A percentile compares a stretch with the other conserved stretches of the same genome.
Conservation (phyloP, 805 yeast genomes). For the Candida saitoana region DNA sequence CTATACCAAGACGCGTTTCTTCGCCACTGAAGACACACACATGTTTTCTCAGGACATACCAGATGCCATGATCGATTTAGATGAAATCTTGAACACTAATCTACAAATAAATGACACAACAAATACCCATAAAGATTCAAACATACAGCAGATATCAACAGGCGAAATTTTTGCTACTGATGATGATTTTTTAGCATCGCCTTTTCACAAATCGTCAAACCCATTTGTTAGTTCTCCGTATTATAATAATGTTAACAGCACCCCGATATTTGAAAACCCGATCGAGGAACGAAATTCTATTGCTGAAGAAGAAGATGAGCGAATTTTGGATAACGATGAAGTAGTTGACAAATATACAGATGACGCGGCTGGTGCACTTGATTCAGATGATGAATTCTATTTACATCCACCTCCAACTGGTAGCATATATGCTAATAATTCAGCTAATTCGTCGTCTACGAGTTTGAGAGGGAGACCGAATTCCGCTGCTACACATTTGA, state of each 20-base stretch:
- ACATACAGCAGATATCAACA: conserved; percentile 2
- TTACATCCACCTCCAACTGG: conserved; percentile 19
- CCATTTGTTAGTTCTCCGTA: conserved; percentile 16
- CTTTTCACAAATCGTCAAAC: conserved; percentile 19
- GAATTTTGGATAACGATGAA: conserved; percentile 5
- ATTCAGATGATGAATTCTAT: conserved; percentile 11
- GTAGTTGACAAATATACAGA: conserved; percentile 1
- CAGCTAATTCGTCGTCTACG: conserved; percentile 33
- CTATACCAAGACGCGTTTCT: conserved; percentile 8
- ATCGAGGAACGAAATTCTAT: conserved; percentile 21
- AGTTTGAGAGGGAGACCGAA: conserved; percentile 19
- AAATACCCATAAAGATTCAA: conserved; percentile 3
- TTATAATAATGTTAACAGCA: conserved; percentile 3
- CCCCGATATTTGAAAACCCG: conserved; percentile 25
- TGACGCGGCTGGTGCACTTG: conserved; percentile 2
- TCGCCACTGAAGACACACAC: conserved; percentile 8
- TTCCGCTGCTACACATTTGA: conserved; percentile 7
- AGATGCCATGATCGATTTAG: conserved; percentile 39
- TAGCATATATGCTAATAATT: conserved; percentile 20
- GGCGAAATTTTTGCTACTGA: conserved; percentile 10
- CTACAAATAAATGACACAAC: conserved; percentile 21
- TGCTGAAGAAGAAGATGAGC: conserved; percentile 18
- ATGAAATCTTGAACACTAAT: conserved; percentile 32
- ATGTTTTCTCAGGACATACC: conserved; percentile 21
- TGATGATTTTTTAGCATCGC: conserved; percentile 30